Conservation (phyloP, 257 asterid species). For the Solanum bulbocastanum region DNA sequence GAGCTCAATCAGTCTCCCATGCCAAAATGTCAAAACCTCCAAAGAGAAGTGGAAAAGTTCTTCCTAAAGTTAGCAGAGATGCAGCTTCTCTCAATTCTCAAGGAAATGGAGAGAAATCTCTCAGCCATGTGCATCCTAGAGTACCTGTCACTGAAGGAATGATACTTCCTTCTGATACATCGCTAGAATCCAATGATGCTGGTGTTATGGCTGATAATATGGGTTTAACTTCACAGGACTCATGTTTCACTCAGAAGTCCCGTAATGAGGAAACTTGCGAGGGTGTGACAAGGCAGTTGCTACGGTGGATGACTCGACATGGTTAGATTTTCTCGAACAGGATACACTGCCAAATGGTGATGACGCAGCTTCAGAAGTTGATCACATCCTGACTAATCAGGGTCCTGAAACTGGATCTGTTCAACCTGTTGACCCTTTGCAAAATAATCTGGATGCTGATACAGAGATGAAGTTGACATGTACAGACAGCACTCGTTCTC, state of each 20-base stretch:
- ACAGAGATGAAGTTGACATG: slow-evolving; percentile 10
- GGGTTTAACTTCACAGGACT: slow-evolving; percentile 29
- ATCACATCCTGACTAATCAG: slow-evolving; percentile 19
- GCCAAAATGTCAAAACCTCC: slow-evolving; percentile 67
- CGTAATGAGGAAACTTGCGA: slow-evolving; percentile 6
- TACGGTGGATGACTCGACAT: slow-evolving; percentile 24
- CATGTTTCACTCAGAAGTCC: slow-evolving; percentile 19
- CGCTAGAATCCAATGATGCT: slow-evolving; percentile 20
- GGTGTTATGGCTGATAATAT: slow-evolving; percentile 28
- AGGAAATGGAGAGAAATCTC: slow-evolving; percentile 20
- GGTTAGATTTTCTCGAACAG: slow-evolving; percentile 50
- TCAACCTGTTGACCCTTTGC: slow-evolving; percentile 11
- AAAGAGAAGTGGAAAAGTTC: slow-evolving; percentile 35
- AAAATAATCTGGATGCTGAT: slow-evolving; percentile 14
- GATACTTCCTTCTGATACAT: slow-evolving; percentile 21
- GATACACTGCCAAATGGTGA: slow-evolving; percentile 17
- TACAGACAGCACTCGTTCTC: slow-evolving; percentile 3
- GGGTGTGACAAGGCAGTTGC: slow-evolving; percentile 5
- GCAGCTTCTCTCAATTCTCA: slow-evolving; percentile 17
- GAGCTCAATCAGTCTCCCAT: slow-evolving; percentile 30
- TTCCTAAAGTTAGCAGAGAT: slow-evolving; percentile 35
- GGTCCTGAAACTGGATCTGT: slow-evolving; percentile 27
- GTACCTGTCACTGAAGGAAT: slow-evolving; percentile 18
- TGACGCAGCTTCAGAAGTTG: slow-evolving; percentile 15
- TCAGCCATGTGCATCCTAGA: slow-evolving; percentile 12